Conservation (phyloP, 306 rosid species). For the Astragalus glycyphyllos region DNA sequence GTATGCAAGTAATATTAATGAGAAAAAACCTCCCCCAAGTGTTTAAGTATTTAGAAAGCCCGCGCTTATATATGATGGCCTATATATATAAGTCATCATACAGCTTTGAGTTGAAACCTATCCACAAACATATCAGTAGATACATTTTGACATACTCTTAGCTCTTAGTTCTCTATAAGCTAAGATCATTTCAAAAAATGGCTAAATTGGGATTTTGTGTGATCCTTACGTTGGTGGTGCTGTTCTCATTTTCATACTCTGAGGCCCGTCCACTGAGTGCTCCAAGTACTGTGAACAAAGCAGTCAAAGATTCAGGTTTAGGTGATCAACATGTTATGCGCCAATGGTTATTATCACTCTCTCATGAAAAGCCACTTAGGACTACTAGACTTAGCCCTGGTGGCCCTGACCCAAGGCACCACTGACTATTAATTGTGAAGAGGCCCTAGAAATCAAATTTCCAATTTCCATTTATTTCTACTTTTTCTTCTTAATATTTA, state of each 20-base stretch:
- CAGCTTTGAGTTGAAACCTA: background rate
- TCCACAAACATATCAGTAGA: background rate
- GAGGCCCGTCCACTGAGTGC: constrained; percentile 9
- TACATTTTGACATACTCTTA: background rate
- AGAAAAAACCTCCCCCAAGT: background rate
- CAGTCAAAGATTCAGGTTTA: background rate
- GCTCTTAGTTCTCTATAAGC: too few species aligned
- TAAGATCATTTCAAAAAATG: background rate
- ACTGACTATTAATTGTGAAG: background rate
- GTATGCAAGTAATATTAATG: too few species aligned
- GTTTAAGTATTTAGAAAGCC: background rate
- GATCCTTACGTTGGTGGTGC: constrained; percentile 18
- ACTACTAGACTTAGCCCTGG: background rate
- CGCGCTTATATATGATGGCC: background rate
- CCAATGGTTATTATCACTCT: background rate
- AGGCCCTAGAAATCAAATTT: too few species aligned
- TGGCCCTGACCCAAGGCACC: constrained; percentile 30
- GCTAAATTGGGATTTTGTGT: background rate
- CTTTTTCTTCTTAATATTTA: too few species aligned
- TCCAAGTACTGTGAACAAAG: background rate
- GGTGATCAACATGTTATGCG: background rate
- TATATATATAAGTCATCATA: constrained; percentile 8
- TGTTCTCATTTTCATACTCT: constrained; percentile 14
- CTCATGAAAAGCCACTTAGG: background rate
- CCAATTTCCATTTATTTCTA: too few species aligned